Evolutionary conservation across 2,329 filamentous ascomycete species (phyloP).

Genomic region (Dothidotthia symphoricarpi): DNA sequence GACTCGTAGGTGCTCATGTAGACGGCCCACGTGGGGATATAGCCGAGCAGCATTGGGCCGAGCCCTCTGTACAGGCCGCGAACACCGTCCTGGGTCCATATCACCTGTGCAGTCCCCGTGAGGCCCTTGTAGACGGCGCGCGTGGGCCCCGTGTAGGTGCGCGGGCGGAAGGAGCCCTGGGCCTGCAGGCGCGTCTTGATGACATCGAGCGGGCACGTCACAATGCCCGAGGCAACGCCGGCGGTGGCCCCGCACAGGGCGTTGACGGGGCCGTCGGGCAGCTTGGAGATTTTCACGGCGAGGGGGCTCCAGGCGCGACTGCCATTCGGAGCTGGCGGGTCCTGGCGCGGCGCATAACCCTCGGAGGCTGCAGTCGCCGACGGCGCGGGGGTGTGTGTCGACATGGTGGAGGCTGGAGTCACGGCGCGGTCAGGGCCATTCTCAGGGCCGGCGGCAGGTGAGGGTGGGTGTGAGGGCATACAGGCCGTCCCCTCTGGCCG

Average conservation of each 20-base stretch:
- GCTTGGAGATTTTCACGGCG: slow-evolving; percentile 43
- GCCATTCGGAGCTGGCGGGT: slow-evolving; percentile 12
- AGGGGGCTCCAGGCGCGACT: slow-evolving; percentile 34
- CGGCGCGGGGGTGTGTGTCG: slow-evolving; percentile 36
- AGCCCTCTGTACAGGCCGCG: slow-evolving; percentile 90
- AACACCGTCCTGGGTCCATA: slow-evolving; percentile 84
- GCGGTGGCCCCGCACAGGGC: slow-evolving; percentile 84
- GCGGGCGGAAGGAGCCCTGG: slow-evolving; percentile 74
- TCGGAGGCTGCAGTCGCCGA: slow-evolving; percentile 31
- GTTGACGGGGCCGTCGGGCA: slow-evolving; percentile 65
- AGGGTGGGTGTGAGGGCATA: slow-evolving; percentile 19
- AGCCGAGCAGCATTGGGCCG: slow-evolving; percentile 91
- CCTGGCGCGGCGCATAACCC: slow-evolving; percentile 37
- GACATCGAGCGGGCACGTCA: slow-evolving; percentile 95
- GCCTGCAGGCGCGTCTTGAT: slow-evolving; percentile 99
- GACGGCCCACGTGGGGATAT: slow-evolving; percentile 96
- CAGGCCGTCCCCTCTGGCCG: slow-evolving; percentile 38
- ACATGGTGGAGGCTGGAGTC: slow-evolving; percentile 37
- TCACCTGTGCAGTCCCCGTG: slow-evolving; percentile 78
- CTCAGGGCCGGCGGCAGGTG: slow-evolving; percentile 1
- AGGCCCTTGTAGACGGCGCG: slow-evolving; percentile 76
- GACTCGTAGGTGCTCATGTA: slow-evolving; percentile 97
- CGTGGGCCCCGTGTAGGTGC: slow-evolving; percentile 50
- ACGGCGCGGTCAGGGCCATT: slow-evolving; percentile 21
- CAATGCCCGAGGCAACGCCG: slow-evolving; percentile 87